Evolutionary conservation across 1,284 basidiomycete species (phyloP).

Genomic region (Xanthoconium separans): DNA sequence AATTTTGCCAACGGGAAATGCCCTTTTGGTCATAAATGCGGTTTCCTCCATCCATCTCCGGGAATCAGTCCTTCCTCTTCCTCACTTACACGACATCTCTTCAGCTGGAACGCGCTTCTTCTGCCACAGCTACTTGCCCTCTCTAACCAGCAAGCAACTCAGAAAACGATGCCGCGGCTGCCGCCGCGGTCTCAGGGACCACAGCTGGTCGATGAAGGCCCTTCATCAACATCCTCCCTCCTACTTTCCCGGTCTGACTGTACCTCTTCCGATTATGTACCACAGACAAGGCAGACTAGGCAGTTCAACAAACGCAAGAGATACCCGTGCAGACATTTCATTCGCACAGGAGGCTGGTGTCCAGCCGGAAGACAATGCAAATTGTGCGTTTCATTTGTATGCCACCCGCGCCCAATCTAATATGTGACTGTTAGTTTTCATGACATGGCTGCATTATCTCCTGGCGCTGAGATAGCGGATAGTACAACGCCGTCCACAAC

Average conservation of each 20-base stretch:
- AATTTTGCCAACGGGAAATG: constrained; percentile 28
- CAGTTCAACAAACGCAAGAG: constrained; percentile 29
- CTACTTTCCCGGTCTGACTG: constrained; percentile 26
- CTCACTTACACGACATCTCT: constrained; percentile 12
- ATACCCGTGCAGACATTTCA: constrained; percentile 42
- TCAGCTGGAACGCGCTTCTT: constrained; percentile 19
- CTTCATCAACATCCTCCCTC: constrained; percentile 14
- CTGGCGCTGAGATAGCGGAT: constrained; percentile 1
- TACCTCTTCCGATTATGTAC: constrained; percentile 10
- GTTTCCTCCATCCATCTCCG: constrained; percentile 30
- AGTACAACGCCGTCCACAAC: background rate
- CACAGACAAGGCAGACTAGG: constrained; percentile 10
- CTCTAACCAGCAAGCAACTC: constrained; percentile 8
- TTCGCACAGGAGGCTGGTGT: constrained; percentile 45
- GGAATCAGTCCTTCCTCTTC: constrained; percentile 6
- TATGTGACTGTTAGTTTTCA: constrained; percentile 36
- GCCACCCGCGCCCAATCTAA: background rate
- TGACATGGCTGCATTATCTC: constrained; percentile 26
- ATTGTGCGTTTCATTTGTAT: constrained; percentile 38
- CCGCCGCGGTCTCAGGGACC: constrained; percentile 7
- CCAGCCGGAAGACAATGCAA: constrained; percentile 42
- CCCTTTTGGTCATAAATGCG: constrained; percentile 30
- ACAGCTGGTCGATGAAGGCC: constrained; percentile 17
- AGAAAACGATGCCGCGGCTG: constrained; percentile 1
- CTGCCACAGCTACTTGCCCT: constrained; percentile 17